These are phyloP conservation scores for Stemphylium lycopersici DNA, from an alignment of 2,329 filamentous ascomycete species.

Conservation along the genomic window DNA sequence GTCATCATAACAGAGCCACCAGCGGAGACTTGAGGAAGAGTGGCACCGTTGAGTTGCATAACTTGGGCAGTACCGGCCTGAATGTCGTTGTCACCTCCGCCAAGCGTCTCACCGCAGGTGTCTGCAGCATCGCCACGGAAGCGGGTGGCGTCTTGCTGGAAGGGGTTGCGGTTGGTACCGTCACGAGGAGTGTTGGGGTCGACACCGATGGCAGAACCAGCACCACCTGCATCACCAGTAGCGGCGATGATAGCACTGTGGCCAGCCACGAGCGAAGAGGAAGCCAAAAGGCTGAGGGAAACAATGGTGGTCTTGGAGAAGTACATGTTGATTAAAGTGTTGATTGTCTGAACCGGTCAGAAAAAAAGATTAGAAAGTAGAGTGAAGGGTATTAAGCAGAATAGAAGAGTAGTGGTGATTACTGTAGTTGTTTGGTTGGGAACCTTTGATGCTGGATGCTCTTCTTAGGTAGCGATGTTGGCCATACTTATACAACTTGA, in stretches of 20 bases:
- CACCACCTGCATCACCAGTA: conserved; percentile 63
- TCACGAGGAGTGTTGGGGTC: conserved; percentile 65
- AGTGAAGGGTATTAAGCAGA: conserved; percentile 32
- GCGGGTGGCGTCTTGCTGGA: conserved; percentile 69
- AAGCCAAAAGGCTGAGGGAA: conserved; percentile 59
- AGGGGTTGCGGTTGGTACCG: conserved; percentile 64
- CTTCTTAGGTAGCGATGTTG: conserved; percentile 25
- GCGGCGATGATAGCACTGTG: conserved; percentile 67
- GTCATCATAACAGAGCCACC: conserved; percentile 65
- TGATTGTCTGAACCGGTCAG: conserved; percentile 47
- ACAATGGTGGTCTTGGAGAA: conserved; percentile 48
- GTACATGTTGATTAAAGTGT: conserved; percentile 46
- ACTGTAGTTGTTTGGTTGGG: conserved; percentile 43
- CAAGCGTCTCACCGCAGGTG: conserved; percentile 65
- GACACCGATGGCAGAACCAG: conserved; percentile 58
- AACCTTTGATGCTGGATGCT: conserved; percentile 44
- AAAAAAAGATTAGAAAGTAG: conserved; percentile 33
- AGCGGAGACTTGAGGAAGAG: conserved; percentile 64
- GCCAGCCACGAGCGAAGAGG: conserved; percentile 63
- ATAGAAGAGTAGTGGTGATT: conserved; percentile 42
- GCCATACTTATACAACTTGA: conserved; percentile 36
- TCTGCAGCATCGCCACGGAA: conserved; percentile 62
- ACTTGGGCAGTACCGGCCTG: conserved; percentile 63
- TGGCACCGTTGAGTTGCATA: conserved; percentile 62
- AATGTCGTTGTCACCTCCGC: conserved; percentile 61